Percentiles rank a stretch among this genome's conserved stretches.
These are phyloP conservation scores for Phytophthora tentaculata DNA, from an alignment of 352 stramenopile genomes.

Conservation along the genomic window DNA sequence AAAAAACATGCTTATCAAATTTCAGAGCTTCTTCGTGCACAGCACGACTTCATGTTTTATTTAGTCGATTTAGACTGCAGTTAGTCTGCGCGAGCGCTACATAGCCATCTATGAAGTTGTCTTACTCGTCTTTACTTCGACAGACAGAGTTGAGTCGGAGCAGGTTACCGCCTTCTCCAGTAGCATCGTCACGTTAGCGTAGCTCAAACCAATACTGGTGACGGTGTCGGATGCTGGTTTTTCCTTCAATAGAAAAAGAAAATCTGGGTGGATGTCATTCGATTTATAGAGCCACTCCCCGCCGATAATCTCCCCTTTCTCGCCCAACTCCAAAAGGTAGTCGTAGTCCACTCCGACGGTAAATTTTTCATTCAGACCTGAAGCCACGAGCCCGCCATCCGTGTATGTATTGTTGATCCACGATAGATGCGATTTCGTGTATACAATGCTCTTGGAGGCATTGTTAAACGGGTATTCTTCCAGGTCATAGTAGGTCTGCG, in stretches of 20 bases:
- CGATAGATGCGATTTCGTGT: conserved; percentile 37
- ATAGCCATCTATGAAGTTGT: no score
- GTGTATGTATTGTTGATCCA: conserved; percentile 43
- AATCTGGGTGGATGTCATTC: neutral
- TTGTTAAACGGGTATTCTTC: conserved; percentile 47
- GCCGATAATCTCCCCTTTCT: neutral
- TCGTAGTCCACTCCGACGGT: neutral
- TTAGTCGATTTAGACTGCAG: no score
- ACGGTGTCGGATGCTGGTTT: neutral
- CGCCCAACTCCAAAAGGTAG: neutral
- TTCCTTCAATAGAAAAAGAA: neutral
- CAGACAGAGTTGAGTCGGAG: neutral
- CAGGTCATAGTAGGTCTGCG: conserved; percentile 32
- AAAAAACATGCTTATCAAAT: no score
- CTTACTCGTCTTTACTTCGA: no score
- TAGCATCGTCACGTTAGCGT: neutral
- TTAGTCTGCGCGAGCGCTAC: no score
- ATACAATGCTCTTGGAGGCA: conserved; percentile 36
- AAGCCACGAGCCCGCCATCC: conserved; percentile 15
- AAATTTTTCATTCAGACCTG: neutral
- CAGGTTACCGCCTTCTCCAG: neutral
- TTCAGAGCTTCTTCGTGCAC: no score
- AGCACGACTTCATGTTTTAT: no score
- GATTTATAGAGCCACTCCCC: neutral
- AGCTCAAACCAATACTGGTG: conserved; percentile 1